Base-by-base conservation (phyloP, 495 filamentous ascomycete species). In the Oidiodendron maius region DNA sequence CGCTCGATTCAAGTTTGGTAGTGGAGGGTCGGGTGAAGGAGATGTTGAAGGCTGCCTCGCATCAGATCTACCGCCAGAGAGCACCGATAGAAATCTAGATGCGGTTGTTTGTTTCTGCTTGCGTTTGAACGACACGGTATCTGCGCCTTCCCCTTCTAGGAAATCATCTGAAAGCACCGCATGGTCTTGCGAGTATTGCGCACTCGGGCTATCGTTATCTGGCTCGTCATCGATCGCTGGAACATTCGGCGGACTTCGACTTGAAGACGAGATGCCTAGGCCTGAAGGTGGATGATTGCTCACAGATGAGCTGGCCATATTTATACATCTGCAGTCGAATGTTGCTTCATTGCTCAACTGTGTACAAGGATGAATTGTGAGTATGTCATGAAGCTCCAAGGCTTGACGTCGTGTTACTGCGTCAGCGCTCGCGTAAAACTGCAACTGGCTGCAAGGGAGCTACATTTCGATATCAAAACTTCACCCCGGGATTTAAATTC, bases 111-210 rank as follows among this genome's bases (percentile, higher is more conserved):
- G 76, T 57, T 89, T 89, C 56, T 81, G 79, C 60, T 87, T 90
- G 55, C 85, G 82, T 70, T 94, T 93, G 70, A 96, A 96, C 15
- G 84, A 81, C 43, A 89, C 73, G 2, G 86, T 86, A 50, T 59
- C 72, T 61, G 61, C 60, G 40, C 71, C 57, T 44, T 74, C 67
- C 44, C 71, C 71, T 39, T 63, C 61, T 13, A 81, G 64, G 34
- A 76, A 69, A 62, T 80, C 78, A 40, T 74, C 70, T 25, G 61
- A 58, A 9, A 72, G 58, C 3, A 72, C 20, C 13, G 56, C 49
- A 42, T 60, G 59, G 46, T 70, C 64, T 56, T 50, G 48, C 25
- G 65, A 48, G 50, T 60, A 57, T 48, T 65, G 66, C 52, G 65
- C 66, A 20, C 71, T 57, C 23, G 72, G 59, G 51, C 75, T 70